These are phyloP conservation scores for Penicillium fuscoglaucum DNA, from an alignment of 2,329 filamentous ascomycete species.

Conservation along the genomic window DNA sequence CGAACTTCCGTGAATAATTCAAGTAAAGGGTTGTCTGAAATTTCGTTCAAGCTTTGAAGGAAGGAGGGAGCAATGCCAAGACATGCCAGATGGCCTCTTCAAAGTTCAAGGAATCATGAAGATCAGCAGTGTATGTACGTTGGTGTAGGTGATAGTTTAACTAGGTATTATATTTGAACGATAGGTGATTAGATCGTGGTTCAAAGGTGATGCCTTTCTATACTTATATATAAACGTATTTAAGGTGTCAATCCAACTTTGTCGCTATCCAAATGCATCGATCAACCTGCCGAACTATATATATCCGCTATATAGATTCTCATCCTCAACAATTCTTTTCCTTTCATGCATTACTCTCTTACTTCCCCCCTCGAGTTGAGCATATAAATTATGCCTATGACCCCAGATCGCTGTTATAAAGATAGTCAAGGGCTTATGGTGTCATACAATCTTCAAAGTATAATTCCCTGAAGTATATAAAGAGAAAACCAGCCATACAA, in stretches of 20 bases:
- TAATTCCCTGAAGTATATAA: background rate
- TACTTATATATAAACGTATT: too few relatives aligned
- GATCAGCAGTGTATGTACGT: slow-evolving; percentile 15
- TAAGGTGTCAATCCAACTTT: background rate
- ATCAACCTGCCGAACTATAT: background rate
- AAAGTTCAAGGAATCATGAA: slow-evolving; percentile 16
- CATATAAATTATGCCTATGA: background rate
- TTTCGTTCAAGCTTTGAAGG: background rate
- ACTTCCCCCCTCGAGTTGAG: too few relatives aligned
- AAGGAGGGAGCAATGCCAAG: slow-evolving; percentile 30
- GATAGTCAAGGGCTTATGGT: background rate
- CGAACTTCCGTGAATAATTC: background rate
- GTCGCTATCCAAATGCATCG: background rate
- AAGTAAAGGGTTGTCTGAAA: background rate
- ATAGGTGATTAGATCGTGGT: background rate
- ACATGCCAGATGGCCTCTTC: slow-evolving; percentile 39
- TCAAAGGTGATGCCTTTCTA: too few relatives aligned
- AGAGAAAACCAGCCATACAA: background rate
- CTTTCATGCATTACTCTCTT: too few relatives aligned
- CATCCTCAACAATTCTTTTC: too few relatives aligned
- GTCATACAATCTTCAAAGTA: background rate
- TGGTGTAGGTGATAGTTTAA: background rate
- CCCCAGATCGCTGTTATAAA: background rate
- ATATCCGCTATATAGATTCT: background rate
- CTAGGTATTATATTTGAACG: background rate